Percentiles rank a stretch among this genome's conserved stretches.
Conservation (phyloP, 441 rosid genomes). For the Cnidoscolus chayamansa region DNA sequence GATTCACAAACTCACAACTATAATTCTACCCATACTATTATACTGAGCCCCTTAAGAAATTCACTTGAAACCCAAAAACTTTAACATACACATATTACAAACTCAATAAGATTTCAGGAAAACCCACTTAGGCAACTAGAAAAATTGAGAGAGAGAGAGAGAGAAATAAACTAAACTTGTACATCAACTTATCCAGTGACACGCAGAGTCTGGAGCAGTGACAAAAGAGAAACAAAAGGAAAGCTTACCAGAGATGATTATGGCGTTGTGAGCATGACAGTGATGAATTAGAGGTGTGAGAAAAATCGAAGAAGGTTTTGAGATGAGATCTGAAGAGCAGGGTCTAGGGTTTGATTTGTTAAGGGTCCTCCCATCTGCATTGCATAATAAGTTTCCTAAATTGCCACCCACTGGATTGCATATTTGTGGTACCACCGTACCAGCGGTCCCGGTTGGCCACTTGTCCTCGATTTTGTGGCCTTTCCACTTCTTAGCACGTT, state of each 20-base stretch:
- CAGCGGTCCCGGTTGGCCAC: too few species aligned
- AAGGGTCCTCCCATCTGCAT: too few species aligned
- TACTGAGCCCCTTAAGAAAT: neutral
- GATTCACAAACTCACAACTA: neutral
- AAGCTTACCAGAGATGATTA: neutral
- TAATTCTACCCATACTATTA: neutral
- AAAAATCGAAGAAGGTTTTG: neutral
- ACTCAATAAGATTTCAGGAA: neutral
- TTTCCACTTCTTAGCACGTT: too few species aligned
- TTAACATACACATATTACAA: neutral
- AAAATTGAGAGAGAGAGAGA: neutral
- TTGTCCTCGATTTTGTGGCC: too few species aligned
- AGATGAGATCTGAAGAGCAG: neutral
- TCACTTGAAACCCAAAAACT: slow-evolving; percentile 2
- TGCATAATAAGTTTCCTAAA: too few species aligned
- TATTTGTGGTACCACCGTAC: too few species aligned
- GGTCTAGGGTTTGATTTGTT: too few species aligned
- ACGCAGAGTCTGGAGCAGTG: neutral
- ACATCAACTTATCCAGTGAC: neutral
- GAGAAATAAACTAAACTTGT: neutral
- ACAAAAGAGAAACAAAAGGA: neutral
- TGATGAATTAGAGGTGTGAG: neutral
- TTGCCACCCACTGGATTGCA: too few species aligned
- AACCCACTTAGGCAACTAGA: neutral
- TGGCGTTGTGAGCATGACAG: neutral